Conservation (phyloP, 495 filamentous ascomycete genomes). For the Elaphomyces granulatus region DNA sequence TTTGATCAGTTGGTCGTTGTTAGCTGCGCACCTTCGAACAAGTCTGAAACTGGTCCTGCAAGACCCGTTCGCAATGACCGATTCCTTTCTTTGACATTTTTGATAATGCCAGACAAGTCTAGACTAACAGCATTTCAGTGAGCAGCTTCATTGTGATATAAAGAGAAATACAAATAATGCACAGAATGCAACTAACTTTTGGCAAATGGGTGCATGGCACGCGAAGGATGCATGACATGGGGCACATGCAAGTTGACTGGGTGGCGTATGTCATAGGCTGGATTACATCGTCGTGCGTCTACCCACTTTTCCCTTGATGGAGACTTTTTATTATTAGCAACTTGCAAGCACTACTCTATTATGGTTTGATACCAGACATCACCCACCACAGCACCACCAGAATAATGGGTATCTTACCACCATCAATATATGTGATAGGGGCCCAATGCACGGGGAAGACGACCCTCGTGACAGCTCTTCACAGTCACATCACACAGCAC, state of each 20-base stretch:
- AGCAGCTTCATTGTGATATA: too few relatives aligned
- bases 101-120: not conserved
- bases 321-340: too few relatives aligned
- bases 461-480: constrained; percentile 29
- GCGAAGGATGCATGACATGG: not conserved
- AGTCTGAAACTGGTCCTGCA: not conserved
- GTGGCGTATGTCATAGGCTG: not conserved
- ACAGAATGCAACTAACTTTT: too few relatives aligned
- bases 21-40: not conserved
- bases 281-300: not conserved
- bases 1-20: not conserved
- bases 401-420: too few relatives aligned
- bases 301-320: not conserved
- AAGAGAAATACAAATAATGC: too few relatives aligned
- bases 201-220: not conserved
- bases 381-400: not conserved
- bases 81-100: not conserved
- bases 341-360: too few relatives aligned
- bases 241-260: not conserved
- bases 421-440: constrained; percentile 35
- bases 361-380: too few relatives aligned
- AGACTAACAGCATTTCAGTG: too few relatives aligned
- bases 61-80: not conserved
- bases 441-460: constrained; percentile 39
- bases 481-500: constrained; percentile 17